phyloP scores from a whole-genome alignment of 2,329 filamentous ascomycete species.

The Colletotrichum magnum region DNA sequence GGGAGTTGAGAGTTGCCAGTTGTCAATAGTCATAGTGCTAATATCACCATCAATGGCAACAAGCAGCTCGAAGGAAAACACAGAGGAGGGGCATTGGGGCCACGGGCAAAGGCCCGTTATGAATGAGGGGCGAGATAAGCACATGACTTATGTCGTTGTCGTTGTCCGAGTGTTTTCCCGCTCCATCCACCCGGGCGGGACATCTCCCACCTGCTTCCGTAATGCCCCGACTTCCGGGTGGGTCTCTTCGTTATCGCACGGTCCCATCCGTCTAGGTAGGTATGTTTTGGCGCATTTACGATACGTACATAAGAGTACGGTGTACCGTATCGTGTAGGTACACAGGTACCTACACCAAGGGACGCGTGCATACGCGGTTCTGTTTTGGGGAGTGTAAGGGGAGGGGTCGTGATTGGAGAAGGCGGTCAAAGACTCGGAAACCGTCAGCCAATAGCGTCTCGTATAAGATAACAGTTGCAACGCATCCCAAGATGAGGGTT shows the following conservation, averaged over 20 bases:
- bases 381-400: not conserved
- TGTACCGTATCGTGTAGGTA: too few species aligned
- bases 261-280: conserved; percentile 19
- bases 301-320: too few species aligned
- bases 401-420: conserved; percentile 22
- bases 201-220: conserved; percentile 1
- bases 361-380: conserved; percentile 12
- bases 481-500: not conserved
- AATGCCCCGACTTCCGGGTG: conserved; percentile 20
- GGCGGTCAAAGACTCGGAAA: conserved; percentile 1
- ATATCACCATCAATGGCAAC: too few species aligned
- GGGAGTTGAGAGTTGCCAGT: too few species aligned
- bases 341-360: not conserved
- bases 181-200: not conserved
- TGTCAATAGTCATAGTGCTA: too few species aligned
- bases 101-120: too few species aligned
- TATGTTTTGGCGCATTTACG: not conserved
- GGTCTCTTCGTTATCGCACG: conserved; percentile 20
- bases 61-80: too few species aligned
- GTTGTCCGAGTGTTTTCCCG: too few species aligned
- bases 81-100: too few species aligned
- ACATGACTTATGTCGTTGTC: too few species aligned
- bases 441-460: conserved; percentile 10
- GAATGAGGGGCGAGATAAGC: too few species aligned
- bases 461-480: conserved; percentile 19